phyloP scores from a whole-genome alignment of 1,284 basidiomycete species.

The Ceraceosorus bombacis region DNA sequence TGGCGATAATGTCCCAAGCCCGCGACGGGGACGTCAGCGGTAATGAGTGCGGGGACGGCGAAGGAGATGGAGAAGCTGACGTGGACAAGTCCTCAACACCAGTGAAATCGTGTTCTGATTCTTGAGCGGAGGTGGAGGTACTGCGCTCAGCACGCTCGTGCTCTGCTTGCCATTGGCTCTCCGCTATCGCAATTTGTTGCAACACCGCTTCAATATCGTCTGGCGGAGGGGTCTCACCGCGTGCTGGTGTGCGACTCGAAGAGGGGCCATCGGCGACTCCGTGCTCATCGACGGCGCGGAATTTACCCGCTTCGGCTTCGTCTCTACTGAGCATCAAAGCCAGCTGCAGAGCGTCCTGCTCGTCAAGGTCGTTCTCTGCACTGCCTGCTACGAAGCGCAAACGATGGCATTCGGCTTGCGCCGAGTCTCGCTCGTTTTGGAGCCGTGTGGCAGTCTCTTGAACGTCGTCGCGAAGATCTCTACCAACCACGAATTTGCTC shows the following conservation, averaged over 20 bases:
- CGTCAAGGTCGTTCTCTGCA: slow-evolving; percentile 59
- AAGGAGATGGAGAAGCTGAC: slow-evolving; percentile 6
- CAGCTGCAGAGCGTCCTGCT: slow-evolving; percentile 71
- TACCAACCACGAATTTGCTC: slow-evolving; percentile 24
- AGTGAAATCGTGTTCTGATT: slow-evolving; percentile 1
- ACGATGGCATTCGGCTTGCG: slow-evolving; percentile 57
- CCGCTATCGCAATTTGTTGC: slow-evolving; percentile 31
- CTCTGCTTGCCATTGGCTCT: slow-evolving; percentile 5
- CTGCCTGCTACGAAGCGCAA: slow-evolving; percentile 51
- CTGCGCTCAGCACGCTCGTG: no score
- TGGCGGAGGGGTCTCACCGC: slow-evolving; percentile 5
- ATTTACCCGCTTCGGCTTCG: slow-evolving; percentile 55
- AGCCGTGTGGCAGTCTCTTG: slow-evolving; percentile 24
- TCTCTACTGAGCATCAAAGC: slow-evolving; percentile 76
- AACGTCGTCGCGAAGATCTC: slow-evolving; percentile 39
- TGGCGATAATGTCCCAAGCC: slow-evolving; percentile 40
- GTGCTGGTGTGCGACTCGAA: slow-evolving; percentile 3
- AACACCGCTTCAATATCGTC: slow-evolving; percentile 29
- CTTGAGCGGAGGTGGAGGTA: neutral
- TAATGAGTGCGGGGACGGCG: slow-evolving; percentile 12
- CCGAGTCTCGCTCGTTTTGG: slow-evolving; percentile 62
- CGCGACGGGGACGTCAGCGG: slow-evolving; percentile 25
- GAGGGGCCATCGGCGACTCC: slow-evolving; percentile 13
- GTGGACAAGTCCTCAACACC: slow-evolving; percentile 3
- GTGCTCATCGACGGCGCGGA: slow-evolving; percentile 1